These are phyloP conservation scores for Cladosporium sp. DNA, from an alignment of 2,329 filamentous ascomycete genomes.

Conservation along the genomic window DNA sequence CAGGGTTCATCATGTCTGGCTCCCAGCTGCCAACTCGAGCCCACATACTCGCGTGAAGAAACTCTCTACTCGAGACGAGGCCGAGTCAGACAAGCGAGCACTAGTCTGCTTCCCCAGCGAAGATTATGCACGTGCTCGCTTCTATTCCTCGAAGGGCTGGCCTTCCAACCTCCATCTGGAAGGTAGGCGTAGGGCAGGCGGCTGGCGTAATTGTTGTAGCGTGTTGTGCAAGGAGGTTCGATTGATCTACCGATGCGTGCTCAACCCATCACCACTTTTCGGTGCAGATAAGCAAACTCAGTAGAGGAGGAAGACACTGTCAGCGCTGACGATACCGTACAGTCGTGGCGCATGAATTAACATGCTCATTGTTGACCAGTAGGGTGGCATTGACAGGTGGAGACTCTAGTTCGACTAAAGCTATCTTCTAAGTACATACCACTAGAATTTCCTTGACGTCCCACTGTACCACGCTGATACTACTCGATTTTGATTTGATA, in stretches of 20 bases:
- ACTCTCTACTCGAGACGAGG: neutral
- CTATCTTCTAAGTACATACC: neutral
- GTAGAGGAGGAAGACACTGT: neutral
- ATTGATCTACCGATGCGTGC: slow-evolving; percentile 1
- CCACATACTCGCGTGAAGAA: slow-evolving; percentile 1
- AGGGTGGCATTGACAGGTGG: neutral
- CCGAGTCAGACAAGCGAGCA: neutral
- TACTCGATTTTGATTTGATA: neutral
- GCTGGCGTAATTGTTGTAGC: neutral
- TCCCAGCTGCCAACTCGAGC: neutral
- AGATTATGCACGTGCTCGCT: slow-evolving; percentile 8
- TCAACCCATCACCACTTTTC: neutral
- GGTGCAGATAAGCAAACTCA: neutral
- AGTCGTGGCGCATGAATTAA: neutral
- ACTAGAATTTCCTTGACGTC: neutral
- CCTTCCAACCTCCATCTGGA: slow-evolving; percentile 16
- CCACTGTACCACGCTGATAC: neutral
- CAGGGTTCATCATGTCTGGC: neutral
- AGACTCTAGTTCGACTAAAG: neutral
- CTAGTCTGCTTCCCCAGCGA: slow-evolving; percentile 2
- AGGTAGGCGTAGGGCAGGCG: slow-evolving; percentile 12
- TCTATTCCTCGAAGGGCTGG: neutral
- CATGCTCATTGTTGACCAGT: neutral
- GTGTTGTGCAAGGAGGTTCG: slow-evolving; percentile 1
- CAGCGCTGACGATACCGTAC: neutral